Evolutionary conservation across 176 grass and related monocot genomes (phyloP).

Genomic region (Oryza meridionalis): DNA sequence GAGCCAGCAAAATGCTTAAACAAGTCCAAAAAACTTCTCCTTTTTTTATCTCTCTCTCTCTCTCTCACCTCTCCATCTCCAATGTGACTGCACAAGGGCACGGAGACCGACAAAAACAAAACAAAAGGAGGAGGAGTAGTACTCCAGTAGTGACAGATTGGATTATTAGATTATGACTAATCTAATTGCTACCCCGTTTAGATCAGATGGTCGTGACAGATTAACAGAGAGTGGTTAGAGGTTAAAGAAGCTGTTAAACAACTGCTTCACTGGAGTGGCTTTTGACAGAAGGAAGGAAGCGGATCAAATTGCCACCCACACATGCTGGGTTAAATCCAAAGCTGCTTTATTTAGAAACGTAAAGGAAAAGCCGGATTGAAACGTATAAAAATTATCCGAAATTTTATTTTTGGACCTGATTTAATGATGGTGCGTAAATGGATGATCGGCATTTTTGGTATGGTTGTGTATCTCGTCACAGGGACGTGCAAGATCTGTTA

Average conservation of each 20-base stretch:
- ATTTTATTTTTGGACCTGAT: background rate
- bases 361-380: background rate
- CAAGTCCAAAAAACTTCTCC: slow-evolving; percentile 14
- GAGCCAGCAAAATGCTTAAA: background rate
- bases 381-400: background rate
- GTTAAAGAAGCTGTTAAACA: slow-evolving; percentile 16
- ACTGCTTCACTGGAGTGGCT: background rate
- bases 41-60: slow-evolving; percentile 11
- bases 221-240: slow-evolving; percentile 1
- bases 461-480: background rate
- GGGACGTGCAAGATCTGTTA: background rate
- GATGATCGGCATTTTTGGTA: background rate
- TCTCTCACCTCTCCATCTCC: background rate
- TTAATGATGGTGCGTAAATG: background rate
- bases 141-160: background rate
- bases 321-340: background rate
- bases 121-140: background rate
- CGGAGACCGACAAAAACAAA: slow-evolving; percentile 35
- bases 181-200: background rate
- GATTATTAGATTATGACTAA: slow-evolving; percentile 42
- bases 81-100: slow-evolving; percentile 43
- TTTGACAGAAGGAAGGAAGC: slow-evolving; percentile 37
- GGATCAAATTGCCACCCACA: background rate
- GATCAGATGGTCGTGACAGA: background rate
- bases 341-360: background rate